Conservation (phyloP, 768 basidiomycete species). For the Leccinum broughii region DNA sequence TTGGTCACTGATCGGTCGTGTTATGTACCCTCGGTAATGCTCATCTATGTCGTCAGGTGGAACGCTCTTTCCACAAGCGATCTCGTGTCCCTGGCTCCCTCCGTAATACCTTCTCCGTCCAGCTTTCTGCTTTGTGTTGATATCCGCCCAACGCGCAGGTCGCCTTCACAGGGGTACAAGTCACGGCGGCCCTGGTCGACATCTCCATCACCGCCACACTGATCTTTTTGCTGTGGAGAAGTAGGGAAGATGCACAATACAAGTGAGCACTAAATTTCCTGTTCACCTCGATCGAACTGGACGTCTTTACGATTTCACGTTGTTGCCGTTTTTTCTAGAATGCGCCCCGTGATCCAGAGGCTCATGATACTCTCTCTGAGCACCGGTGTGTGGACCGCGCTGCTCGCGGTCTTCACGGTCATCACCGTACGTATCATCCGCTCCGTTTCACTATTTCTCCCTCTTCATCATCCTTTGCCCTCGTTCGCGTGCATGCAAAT, state of each 20-base stretch:
- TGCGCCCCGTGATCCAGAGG: slow-evolving; percentile 18
- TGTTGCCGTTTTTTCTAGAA: slow-evolving; percentile 5
- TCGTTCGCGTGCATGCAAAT: not conserved
- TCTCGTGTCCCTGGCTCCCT: slow-evolving; percentile 10
- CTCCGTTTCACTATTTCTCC: not conserved
- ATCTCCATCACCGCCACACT: slow-evolving; percentile 18
- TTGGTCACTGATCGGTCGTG: not conserved
- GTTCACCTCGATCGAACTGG: not conserved
- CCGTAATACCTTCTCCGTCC: not conserved
- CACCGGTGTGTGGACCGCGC: slow-evolving; percentile 20
- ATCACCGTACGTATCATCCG: slow-evolving; percentile 10
- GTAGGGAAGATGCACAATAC: slow-evolving; percentile 18
- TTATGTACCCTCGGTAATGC: not conserved
- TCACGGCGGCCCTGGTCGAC: slow-evolving; percentile 11
- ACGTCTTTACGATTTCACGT: not conserved
- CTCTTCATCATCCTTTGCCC: not conserved
- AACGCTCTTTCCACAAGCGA: slow-evolving; percentile 13
- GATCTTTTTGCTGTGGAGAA: slow-evolving; percentile 13
- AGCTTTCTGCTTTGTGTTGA: not conserved
- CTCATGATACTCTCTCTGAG: slow-evolving; percentile 17
- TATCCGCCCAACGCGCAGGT: not conserved
- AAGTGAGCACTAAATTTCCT: not conserved
- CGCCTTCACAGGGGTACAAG: slow-evolving; percentile 11
- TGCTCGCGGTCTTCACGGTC: slow-evolving; percentile 15
- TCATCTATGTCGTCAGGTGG: slow-evolving; percentile 10